Base-by-base conservation (phyloP, 2,329 filamentous ascomycete species). In the Colletotrichum sp. region DNA sequence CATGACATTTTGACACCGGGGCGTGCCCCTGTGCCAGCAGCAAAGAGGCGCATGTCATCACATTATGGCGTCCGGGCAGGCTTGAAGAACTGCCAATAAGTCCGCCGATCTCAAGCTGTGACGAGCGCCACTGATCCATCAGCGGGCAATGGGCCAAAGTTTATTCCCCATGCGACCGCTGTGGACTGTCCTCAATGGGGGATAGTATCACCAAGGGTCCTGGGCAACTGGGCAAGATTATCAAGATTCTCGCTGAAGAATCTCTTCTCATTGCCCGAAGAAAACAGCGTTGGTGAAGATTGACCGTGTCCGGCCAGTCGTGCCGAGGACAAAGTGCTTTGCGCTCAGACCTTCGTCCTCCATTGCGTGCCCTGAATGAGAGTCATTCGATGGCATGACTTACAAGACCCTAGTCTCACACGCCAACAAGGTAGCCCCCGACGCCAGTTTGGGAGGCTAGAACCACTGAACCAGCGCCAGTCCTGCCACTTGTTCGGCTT, bases 351-450 rank as follows among this genome's bases (percentile, higher is more conserved):
- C 26, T 26, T 58, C 28, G n/a, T 8, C 12, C n/a, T 21, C 48
- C 34, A 60, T 48, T 43, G 18, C 36, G n/a, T 18, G 30, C 24
- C 52, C 48, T 34, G 52, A 67, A 38, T 24, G 21, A 57, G 48
- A 69, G 38, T 65, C 58, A 57, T 24, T 64, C 26, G n/a, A 63
- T 58, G 71, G 66, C 71, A 64, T 74, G 30, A 70, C 64, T 64
- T 13, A 58, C 71, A 21, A 43, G 30, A 26, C 43, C 71, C 36
- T 24, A 18, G 65, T n/a, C 57, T 55, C 24, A 38, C 43, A 55
- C 32, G 38, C 21, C 60, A n/a, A 34, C 34, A 61, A 34, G 71
- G 71, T 24, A 63, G n/a, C 38, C 30, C 43, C 55, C 55, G n/a
- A 18, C 28, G 38, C 64, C 71, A 61, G 34, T 28, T 10, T 69